A percentile compares a stretch with the other conserved stretches of the same genome.
Evolutionary conservation across 805 yeast species (phyloP).

Genomic region (Candida tammaniensis): DNA sequence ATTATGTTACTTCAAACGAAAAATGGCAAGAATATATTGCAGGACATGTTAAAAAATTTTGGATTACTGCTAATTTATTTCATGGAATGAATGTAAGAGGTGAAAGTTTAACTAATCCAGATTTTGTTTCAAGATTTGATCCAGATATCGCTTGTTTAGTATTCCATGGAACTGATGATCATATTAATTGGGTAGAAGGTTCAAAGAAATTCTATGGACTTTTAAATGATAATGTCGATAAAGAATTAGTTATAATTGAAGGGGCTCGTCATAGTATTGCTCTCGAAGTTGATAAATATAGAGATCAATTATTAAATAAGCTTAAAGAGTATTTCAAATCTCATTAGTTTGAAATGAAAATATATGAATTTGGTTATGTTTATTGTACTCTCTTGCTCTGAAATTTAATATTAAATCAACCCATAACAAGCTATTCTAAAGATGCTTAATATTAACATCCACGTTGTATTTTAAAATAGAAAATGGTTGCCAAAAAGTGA

Average conservation of each 20-base stretch:
- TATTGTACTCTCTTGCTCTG: too few relatives aligned
- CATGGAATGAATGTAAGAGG: slow-evolving; percentile 66
- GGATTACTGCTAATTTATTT: slow-evolving; percentile 56
- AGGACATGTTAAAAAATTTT: slow-evolving; percentile 34
- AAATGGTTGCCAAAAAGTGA: too few relatives aligned
- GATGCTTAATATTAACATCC: too few relatives aligned
- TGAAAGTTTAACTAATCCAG: slow-evolving; percentile 40
- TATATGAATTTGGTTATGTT: too few relatives aligned
- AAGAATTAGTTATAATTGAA: slow-evolving; percentile 22
- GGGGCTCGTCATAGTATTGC: slow-evolving; percentile 44
- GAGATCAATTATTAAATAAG: slow-evolving; percentile 6
- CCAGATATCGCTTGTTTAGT: slow-evolving; percentile 49
- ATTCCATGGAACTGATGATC: slow-evolving; percentile 63
- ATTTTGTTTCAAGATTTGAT: slow-evolving; percentile 32
- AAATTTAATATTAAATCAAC: too few relatives aligned
- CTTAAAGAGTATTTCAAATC: slow-evolving; percentile 4
- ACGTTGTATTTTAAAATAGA: too few relatives aligned
- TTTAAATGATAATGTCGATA: slow-evolving; percentile 31
- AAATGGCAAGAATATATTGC: slow-evolving; percentile 45
- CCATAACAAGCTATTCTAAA: too few relatives aligned
- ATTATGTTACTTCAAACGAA: slow-evolving; percentile 51
- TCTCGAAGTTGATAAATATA: slow-evolving; percentile 14
- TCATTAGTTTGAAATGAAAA: slow-evolving; percentile 1
- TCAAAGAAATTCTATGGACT: slow-evolving; percentile 40
- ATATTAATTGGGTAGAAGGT: slow-evolving; percentile 53